Conservation (phyloP, 2,329 filamentous ascomycete genomes). For the Alternaria alternata region DNA sequence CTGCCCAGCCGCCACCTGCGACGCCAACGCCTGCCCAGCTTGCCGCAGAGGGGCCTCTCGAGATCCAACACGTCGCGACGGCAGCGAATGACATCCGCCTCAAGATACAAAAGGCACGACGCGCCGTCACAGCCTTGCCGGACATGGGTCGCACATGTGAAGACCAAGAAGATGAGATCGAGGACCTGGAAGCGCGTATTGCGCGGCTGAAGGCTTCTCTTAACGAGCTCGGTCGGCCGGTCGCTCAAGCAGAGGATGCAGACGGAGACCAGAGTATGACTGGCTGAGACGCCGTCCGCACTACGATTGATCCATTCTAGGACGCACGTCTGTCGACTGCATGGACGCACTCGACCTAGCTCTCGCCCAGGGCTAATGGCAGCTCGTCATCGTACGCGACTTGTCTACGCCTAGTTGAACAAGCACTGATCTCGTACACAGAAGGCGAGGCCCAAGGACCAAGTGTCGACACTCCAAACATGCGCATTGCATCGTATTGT, state of each 20-base stretch:
- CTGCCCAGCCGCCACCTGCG: constrained; percentile 43
- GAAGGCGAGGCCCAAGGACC: not conserved
- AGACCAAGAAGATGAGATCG: constrained; percentile 77
- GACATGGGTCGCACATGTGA: constrained; percentile 72
- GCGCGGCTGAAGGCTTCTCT: constrained; percentile 62
- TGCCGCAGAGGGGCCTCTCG: constrained; percentile 53
- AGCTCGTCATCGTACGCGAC: constrained; percentile 9
- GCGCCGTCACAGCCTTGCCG: constrained; percentile 70
- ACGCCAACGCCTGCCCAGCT: constrained; percentile 37
- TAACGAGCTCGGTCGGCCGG: constrained; percentile 40
- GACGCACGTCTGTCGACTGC: constrained; percentile 36
- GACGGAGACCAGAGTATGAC: constrained; percentile 48
- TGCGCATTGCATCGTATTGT: not conserved
- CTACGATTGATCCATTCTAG: constrained; percentile 42
- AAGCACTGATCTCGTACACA: constrained; percentile 5
- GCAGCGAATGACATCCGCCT: constrained; percentile 82
- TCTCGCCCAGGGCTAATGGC: constrained; percentile 22
- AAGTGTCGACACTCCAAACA: not conserved
- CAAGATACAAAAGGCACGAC: constrained; percentile 80
- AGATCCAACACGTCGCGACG: constrained; percentile 78
- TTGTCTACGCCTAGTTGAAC: not conserved
- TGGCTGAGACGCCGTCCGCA: constrained; percentile 40
- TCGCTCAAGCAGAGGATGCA: constrained; percentile 27
- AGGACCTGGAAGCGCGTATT: constrained; percentile 70
- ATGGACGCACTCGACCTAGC: constrained; percentile 42